Base-by-base conservation (phyloP, 2,329 filamentous ascomycete genomes). In the Colletotrichum chlorophyti region DNA sequence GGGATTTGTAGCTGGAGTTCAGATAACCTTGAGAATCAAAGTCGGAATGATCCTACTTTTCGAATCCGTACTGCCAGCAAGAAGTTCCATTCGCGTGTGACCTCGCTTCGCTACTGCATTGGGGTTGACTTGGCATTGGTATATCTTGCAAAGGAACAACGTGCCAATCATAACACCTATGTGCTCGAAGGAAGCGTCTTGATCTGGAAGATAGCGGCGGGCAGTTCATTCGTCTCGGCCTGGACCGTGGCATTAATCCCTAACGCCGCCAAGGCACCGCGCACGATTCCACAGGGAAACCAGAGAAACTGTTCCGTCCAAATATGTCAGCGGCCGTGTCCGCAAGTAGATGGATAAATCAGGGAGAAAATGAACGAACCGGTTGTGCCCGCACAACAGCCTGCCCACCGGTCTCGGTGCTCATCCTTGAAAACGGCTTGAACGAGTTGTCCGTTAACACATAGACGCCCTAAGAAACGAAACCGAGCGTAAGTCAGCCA, bases 401-500 rank as follows among this genome's bases (percentile, higher is more conserved):
- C 70, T 91, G 88, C 10, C 88, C 87, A 35, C 89, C 85, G 15
- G 86, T 80, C 66, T 94, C 89, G 64, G 93, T 90, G 69, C 90
- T 94, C 93, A 98, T 97, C 45, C 93, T 85, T 31, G 87, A 84
- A 65, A 99, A 89, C 0, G 94, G 93, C 45, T 91, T 89, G 77
- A 99, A 99, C 9, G 89, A 81, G 71, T 93, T 93, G 76, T 99
- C 95, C 12, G 94, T 98, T 49, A 99, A 79, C 38, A 99, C 95
- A 74, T 97, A 99, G 65, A 98, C 93, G 47, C 95, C 95, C 88
- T 91, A 58, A 7, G 27, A 24, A 5, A 32, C 17, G 15, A 34
- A 9, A 21, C 5, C n/a, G n/a, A n/a, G n/a, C n/a, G n/a, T n/a
- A 3, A 38, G 47, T 52, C 15, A 55, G 47, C 41, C 32, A 11